Conservation (phyloP, 2,329 filamentous ascomycete species). For the Hymenoscyphus fraxineus region DNA sequence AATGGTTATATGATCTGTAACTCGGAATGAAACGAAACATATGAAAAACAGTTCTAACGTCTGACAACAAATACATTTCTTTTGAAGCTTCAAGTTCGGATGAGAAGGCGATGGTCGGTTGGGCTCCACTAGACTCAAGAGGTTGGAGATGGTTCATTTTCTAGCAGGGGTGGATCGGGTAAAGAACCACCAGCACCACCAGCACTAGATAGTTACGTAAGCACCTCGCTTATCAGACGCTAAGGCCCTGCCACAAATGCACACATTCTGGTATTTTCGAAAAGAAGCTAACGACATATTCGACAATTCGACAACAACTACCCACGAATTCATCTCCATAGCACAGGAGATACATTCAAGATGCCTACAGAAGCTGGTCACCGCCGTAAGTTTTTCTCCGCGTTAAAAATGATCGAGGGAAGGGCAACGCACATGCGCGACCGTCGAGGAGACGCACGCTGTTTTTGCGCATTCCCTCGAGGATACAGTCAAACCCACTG, state of each 20-base stretch:
- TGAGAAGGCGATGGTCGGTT: too few species aligned
- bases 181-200: too few species aligned
- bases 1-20: too few species aligned
- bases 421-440: background rate
- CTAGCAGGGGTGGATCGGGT: background rate
- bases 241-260: constrained; percentile 4
- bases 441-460: background rate
- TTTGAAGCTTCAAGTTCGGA: too few species aligned
- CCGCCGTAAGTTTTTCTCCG: constrained; percentile 66
- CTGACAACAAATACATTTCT: too few species aligned
- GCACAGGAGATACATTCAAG: constrained; percentile 56
- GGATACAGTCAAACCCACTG: constrained; percentile 1
- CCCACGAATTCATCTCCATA: constrained; percentile 35
- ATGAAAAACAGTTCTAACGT: too few species aligned
- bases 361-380: constrained; percentile 88
- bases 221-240: background rate
- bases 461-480: constrained; percentile 4
- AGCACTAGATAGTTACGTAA: background rate
- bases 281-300: constrained; percentile 29
- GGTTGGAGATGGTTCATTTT: too few species aligned
- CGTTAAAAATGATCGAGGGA: background rate
- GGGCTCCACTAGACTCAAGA: too few species aligned
- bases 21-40: too few species aligned
- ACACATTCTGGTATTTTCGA: background rate
- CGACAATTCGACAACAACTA: constrained; percentile 24